These are phyloP conservation scores for Trypanosoma mega DNA, from an alignment of 208 protist genomes.

Conservation along the genomic window DNA sequence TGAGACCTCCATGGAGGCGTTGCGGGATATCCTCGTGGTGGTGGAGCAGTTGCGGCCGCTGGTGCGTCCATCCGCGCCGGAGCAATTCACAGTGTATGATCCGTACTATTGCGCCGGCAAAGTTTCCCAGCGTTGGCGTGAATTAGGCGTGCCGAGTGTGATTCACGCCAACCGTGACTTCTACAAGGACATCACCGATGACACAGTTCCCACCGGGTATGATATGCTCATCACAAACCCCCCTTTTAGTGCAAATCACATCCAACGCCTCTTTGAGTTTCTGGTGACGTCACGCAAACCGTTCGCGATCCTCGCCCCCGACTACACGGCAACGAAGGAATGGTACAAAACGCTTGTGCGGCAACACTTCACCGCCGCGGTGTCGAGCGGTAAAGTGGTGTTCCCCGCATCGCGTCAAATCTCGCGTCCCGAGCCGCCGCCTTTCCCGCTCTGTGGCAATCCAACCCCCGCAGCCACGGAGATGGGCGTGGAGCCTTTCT, in stretches of 20 bases:
- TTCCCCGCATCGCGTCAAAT: slow-evolving; percentile 12
- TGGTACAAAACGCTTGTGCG: slow-evolving; percentile 49
- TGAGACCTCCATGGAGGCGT: slow-evolving; percentile 61
- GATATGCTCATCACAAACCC: slow-evolving; percentile 84
- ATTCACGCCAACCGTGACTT: slow-evolving; percentile 89
- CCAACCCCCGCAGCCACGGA: background rate
- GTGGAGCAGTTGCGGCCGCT: slow-evolving; percentile 55
- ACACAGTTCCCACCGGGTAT: slow-evolving; percentile 50
- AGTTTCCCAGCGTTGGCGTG: slow-evolving; percentile 40
- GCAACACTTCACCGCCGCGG: slow-evolving; percentile 30
- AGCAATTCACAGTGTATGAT: slow-evolving; percentile 76
- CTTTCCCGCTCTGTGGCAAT: no score
- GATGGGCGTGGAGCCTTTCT: slow-evolving; percentile 54
- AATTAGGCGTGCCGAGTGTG: slow-evolving; percentile 62
- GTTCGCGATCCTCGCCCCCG: slow-evolving; percentile 68
- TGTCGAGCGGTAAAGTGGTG: slow-evolving; percentile 30
- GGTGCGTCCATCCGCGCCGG: slow-evolving; percentile 41
- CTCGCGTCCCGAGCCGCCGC: background rate
- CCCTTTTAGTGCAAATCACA: slow-evolving; percentile 81
- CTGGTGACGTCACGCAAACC: slow-evolving; percentile 38
- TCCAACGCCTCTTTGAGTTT: slow-evolving; percentile 50
- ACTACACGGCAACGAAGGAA: slow-evolving; percentile 71
- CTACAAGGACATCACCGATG: slow-evolving; percentile 47
- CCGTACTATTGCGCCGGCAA: slow-evolving; percentile 86
- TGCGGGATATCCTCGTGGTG: slow-evolving; percentile 55